A percentile compares a stretch with the other conserved stretches of the same genome.
Conservation (phyloP, 768 basidiomycete species). For the Tulasnella sp. region DNA sequence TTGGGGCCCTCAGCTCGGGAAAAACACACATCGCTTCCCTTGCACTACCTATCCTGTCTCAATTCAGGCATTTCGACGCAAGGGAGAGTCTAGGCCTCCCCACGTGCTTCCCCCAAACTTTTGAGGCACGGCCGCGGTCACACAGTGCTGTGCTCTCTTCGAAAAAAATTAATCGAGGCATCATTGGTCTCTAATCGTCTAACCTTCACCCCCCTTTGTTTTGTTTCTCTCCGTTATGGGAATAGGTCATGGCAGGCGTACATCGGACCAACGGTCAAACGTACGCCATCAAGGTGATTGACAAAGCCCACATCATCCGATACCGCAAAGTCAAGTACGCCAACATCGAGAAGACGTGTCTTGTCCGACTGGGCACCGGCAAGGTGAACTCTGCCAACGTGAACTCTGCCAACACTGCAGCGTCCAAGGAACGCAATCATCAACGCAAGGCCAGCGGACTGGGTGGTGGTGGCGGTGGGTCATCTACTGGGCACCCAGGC, state of each 20-base stretch:
- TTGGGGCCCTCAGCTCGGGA: neutral
- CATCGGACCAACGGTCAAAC: conserved; percentile 44
- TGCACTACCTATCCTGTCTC: neutral
- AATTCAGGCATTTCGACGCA: neutral
- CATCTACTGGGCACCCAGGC: conserved; percentile 50
- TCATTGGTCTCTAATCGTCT: neutral
- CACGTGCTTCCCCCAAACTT: neutral
- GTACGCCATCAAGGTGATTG: conserved; percentile 71
- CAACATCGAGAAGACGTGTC: conserved; percentile 67
- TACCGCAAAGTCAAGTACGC: conserved; percentile 70
- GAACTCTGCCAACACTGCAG: neutral
- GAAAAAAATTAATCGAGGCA: too few relatives aligned
- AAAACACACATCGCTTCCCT: neutral
- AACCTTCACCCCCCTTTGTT: neutral
- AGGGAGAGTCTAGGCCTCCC: neutral
- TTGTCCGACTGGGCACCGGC: conserved; percentile 44
- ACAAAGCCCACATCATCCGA: conserved; percentile 70
- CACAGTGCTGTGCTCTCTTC: neutral
- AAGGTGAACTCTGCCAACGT: neutral
- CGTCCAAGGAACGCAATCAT: conserved; percentile 2
- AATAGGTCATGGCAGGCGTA: conserved; percentile 49
- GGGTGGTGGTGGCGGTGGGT: conserved; percentile 9
- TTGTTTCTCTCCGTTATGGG: conserved; percentile 1
- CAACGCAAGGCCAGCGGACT: conserved; percentile 4
- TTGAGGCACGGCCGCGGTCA: neutral